A percentile compares a stretch with the other conserved stretches of the same genome.
These are phyloP conservation scores for Populus euphratica DNA, from an alignment of 345 rosid genomes.

Conservation along the genomic window DNA sequence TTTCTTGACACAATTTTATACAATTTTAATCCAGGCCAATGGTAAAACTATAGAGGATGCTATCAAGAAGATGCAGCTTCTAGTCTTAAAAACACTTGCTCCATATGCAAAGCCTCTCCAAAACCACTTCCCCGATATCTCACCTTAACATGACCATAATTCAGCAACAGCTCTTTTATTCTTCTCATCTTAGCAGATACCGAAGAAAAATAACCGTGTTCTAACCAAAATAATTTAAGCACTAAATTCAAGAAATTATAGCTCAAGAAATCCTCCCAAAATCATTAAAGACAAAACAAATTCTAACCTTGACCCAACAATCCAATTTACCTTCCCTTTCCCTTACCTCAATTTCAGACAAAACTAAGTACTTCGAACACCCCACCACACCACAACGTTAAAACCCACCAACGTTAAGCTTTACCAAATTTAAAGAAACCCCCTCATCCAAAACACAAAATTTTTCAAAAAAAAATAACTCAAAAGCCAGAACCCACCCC, in stretches of 20 bases:
- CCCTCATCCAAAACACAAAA: neutral
- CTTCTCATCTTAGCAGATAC: neutral
- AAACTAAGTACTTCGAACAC: neutral
- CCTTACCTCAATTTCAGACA: neutral
- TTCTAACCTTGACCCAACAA: neutral
- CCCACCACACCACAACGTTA: neutral
- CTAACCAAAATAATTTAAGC: neutral
- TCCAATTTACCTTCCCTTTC: neutral
- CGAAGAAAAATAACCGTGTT: neutral
- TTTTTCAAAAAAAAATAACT: neutral
- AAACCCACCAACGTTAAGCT: neutral
- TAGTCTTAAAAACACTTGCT: neutral
- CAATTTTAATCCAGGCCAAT: neutral
- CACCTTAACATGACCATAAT: neutral
- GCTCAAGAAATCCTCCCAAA: neutral
- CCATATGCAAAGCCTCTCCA: neutral
- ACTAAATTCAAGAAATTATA: neutral
- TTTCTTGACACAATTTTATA: neutral
- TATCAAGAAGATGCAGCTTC: neutral
- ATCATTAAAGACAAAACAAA: neutral
- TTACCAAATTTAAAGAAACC: neutral
- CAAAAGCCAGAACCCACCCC: neutral
- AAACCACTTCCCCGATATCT: neutral
- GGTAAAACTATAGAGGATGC: neutral
- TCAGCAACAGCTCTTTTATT: neutral